These are phyloP conservation scores for Aspergillus ustus DNA, from an alignment of 2,329 filamentous ascomycete genomes.

Conservation along the genomic window DNA sequence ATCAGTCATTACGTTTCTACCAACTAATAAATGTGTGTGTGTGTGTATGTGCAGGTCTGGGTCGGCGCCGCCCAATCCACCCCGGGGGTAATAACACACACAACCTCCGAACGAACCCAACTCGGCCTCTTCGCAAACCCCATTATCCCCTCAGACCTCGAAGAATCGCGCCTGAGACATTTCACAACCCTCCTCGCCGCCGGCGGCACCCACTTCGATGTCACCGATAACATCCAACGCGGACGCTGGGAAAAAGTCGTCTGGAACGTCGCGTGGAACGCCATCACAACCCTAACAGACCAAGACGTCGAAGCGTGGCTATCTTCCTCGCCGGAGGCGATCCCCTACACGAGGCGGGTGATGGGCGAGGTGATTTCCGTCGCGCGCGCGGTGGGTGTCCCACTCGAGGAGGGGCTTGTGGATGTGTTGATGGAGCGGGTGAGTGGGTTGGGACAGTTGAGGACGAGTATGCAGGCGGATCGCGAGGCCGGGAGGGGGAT, in stretches of 20 bases:
- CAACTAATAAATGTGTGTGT: neutral
- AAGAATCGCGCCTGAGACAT: slow-evolving; percentile 39
- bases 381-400: slow-evolving; percentile 44
- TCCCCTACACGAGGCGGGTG: slow-evolving; percentile 42
- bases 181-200: slow-evolving; percentile 49
- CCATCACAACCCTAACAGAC: slow-evolving; percentile 48
- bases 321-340: slow-evolving; percentile 44
- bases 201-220: slow-evolving; percentile 47
- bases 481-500: slow-evolving; percentile 46
- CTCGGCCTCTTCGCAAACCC: slow-evolving; percentile 57
- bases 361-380: slow-evolving; percentile 52
- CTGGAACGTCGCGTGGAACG: slow-evolving; percentile 50
- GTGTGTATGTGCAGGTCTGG: slow-evolving; percentile 36
- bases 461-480: slow-evolving; percentile 54
- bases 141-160: slow-evolving; percentile 34
- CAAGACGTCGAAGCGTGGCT: slow-evolving; percentile 51
- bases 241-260: slow-evolving; percentile 49
- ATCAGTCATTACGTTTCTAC: too few species aligned
- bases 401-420: slow-evolving; percentile 41
- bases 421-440: slow-evolving; percentile 47
- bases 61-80: slow-evolving; percentile 57
- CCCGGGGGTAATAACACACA: slow-evolving; percentile 57
- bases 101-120: slow-evolving; percentile 59
- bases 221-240: slow-evolving; percentile 42
- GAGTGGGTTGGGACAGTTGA: slow-evolving; percentile 44